These are phyloP conservation scores for Syzygium syzygioides DNA, from an alignment of 441 rosid genomes.

Conservation along the genomic window DNA sequence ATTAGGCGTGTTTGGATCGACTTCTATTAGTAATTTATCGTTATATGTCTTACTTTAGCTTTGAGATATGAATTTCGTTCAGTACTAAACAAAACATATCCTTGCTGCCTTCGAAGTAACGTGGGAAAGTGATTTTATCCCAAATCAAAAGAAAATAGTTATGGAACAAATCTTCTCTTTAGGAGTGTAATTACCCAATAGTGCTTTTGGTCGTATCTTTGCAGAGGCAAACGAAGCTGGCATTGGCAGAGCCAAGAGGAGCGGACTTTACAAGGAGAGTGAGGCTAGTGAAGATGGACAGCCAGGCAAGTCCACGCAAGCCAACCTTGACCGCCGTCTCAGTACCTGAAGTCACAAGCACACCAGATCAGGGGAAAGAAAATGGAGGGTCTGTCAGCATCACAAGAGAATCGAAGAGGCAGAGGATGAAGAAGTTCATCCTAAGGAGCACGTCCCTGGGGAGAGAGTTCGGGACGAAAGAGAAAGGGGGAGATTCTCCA, in stretches of 20 bases:
- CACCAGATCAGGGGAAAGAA: not conserved
- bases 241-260: not conserved
- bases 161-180: too few relatives aligned
- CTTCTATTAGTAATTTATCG: not conserved
- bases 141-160: not conserved
- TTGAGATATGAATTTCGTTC: not conserved
- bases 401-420: not conserved
- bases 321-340: not conserved
- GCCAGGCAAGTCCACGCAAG: not conserved
- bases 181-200: not conserved
- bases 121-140: not conserved
- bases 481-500: constrained; percentile 1
- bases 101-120: not conserved
- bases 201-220: not conserved
- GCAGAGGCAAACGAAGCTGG: not conserved
- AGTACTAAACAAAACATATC: not conserved
- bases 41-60: not conserved
- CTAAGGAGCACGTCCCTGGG: constrained; percentile 6
- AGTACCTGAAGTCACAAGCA: not conserved
- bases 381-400: not conserved
- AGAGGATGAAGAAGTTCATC: constrained; percentile 18
- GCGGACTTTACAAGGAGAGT: not conserved
- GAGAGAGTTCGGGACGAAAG: constrained; percentile 3
- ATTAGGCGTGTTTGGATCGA: not conserved
- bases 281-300: constrained; percentile 14